A percentile compares a stretch with the other conserved stretches of the same genome.
phyloP scores from a whole-genome alignment of 345 rosid species.

The Euclidium syriacum region DNA sequence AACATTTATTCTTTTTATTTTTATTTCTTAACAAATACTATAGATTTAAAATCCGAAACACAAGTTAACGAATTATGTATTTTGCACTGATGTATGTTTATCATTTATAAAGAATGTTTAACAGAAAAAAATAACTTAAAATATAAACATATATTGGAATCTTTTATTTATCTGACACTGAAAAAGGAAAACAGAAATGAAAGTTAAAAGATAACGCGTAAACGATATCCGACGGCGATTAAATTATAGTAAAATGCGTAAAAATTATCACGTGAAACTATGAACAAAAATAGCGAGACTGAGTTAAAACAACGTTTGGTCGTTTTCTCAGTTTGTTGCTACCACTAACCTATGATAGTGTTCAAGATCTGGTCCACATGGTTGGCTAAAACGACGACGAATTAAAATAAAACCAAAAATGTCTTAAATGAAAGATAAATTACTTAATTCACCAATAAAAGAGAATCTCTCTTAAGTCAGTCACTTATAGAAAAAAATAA shows the following conservation, averaged over 20 bases:
- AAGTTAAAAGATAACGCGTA: background rate
- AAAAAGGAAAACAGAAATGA: background rate
- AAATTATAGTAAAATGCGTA: background rate
- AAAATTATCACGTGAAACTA: constrained; percentile 7
- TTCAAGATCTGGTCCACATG: constrained; percentile 16
- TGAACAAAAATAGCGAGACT: background rate
- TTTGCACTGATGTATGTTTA: background rate
- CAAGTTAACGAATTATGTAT: background rate
- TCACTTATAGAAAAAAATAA: constrained; percentile 1
- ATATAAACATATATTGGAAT: too few relatives aligned
- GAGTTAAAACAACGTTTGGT: constrained; percentile 1
- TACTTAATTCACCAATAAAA: background rate
- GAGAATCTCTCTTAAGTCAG: constrained; percentile 22
- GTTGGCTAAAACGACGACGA: constrained; percentile 1
- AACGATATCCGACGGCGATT: background rate
- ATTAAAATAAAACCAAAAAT: background rate
- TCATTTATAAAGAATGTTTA: background rate
- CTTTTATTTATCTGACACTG: background rate
- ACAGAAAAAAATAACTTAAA: too few relatives aligned
- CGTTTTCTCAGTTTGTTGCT: background rate
- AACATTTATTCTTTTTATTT: too few relatives aligned
- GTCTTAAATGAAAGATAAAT: background rate
- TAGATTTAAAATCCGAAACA: too few relatives aligned
- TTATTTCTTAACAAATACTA: too few relatives aligned
- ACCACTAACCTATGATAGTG: constrained; percentile 20